Base-by-base conservation (phyloP, 768 basidiomycete species). In the Cystofilobasidium ferigula region DNA sequence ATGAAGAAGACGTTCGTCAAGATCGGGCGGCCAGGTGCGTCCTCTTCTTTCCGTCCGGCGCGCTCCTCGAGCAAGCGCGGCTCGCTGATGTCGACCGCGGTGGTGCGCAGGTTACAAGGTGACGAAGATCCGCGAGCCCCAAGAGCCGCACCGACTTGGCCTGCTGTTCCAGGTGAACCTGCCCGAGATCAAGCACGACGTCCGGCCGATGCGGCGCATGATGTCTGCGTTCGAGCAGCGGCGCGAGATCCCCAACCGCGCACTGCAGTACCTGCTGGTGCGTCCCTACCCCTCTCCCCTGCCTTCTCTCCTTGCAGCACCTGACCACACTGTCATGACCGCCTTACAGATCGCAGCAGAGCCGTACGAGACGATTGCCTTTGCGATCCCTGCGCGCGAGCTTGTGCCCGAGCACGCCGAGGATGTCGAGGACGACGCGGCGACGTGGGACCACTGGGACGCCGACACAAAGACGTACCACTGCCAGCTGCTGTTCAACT, bases 181-280 rank as follows among this genome's bases (percentile, higher is more conserved):
- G 56, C 93, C 93, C 6, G 91, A 97, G 78, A 91, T 98, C 71
- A 93, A 91, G 77, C 77, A 83, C 8, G 90, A 81, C 32, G 87
- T 93, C 59, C 77, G 84, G 43, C 95, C 95, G 47, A 81, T 89
- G 62, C 81, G 90, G 69, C 83, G 95, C 58, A 94, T 97, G 78
- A 98, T 98, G 95, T 92, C 89, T 73, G 88, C 90, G 69, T 99
- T 92, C 85, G 95, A 99, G 78, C 95, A 98, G 78, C 89, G 89
- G 75, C 80, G 88, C 72, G 95, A 98, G 77, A 85, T 88, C 12
- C 92, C 92, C 0, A 97, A 97, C 80, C 87, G 93, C 76, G 87
- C 90, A 16, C 93, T 94, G 76, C 95, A 98, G 74, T 98, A 98
- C 77, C 83, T 98, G 72, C 89, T 98, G 68, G 94, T 97, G 72